phyloP scores from a whole-genome alignment of 768 basidiomycete genomes.

The Suillus sp. region DNA sequence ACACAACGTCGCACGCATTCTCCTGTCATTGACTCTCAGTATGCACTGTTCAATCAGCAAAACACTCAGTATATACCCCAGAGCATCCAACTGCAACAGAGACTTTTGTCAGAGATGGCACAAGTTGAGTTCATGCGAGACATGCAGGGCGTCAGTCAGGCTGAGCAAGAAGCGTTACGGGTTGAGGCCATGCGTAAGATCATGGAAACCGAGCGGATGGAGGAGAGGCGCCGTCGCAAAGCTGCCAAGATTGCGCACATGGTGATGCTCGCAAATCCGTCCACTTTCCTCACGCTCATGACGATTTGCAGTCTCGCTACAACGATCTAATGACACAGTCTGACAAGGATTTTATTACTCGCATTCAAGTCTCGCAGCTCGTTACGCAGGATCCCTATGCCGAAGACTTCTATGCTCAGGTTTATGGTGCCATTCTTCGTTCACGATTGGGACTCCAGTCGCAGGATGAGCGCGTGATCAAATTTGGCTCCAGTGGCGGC shows the following conservation, averaged over 20 bases:
- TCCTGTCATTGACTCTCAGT: slow-evolving; percentile 40
- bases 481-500: slow-evolving; percentile 81
- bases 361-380: slow-evolving; percentile 97
- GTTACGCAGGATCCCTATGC: slow-evolving; percentile 97
- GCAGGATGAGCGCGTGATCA: slow-evolving; percentile 78
- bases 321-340: slow-evolving; percentile 97
- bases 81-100: slow-evolving; percentile 71
- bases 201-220: slow-evolving; percentile 86
- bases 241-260: slow-evolving; percentile 88
- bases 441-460: slow-evolving; percentile 74
- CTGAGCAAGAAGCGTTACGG: slow-evolving; percentile 69
- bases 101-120: slow-evolving; percentile 74
- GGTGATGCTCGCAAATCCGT: slow-evolving; percentile 44
- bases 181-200: slow-evolving; percentile 87
- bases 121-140: slow-evolving; percentile 69
- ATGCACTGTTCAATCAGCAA: slow-evolving; percentile 48
- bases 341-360: slow-evolving; percentile 99
- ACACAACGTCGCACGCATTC: slow-evolving; percentile 56
- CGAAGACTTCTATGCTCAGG: slow-evolving; percentile 98
- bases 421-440: slow-evolving; percentile 83
- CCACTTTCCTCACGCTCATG: slow-evolving; percentile 14
- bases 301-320: slow-evolving; percentile 68
- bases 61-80: slow-evolving; percentile 58
- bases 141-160: slow-evolving; percentile 59
- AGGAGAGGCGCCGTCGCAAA: slow-evolving; percentile 78